Conservation (phyloP, 2,329 filamentous ascomycete species). For the Cadophora sp. region DNA sequence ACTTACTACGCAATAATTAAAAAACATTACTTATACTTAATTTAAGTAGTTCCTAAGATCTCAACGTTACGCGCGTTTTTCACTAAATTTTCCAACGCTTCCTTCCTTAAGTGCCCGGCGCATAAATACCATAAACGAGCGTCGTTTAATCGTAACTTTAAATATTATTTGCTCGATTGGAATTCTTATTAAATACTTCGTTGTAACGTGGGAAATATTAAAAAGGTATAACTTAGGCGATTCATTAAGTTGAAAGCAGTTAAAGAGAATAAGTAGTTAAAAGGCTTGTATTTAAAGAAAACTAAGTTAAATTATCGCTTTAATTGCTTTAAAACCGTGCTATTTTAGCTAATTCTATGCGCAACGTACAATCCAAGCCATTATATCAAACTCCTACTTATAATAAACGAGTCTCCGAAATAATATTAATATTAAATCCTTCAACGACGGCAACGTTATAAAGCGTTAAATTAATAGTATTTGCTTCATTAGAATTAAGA, state of each 20-base stretch:
- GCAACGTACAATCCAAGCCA: background rate
- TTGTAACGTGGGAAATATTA: background rate
- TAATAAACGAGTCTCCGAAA: background rate
- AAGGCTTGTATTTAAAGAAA: background rate
- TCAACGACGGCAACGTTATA: background rate
- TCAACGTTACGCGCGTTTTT: background rate
- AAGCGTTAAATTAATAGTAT: background rate
- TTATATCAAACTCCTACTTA: background rate
- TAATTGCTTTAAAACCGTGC: background rate
- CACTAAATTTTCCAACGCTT: background rate
- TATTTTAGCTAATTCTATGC: background rate
- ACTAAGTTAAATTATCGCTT: background rate
- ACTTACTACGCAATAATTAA: background rate
- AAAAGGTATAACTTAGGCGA: background rate
- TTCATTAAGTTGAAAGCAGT: background rate
- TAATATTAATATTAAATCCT: background rate
- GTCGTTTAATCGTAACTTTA: background rate
- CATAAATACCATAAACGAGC: background rate
- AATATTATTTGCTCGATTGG: background rate
- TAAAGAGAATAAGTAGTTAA: background rate
- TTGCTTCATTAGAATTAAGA: background rate
- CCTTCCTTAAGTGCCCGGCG: background rate
- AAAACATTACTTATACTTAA: background rate
- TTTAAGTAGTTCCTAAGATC: background rate
- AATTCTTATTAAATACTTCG: background rate